Percentiles rank a stretch among this genome's conserved stretches.
Conservation (phyloP, 2,329 filamentous ascomycete genomes). For the Phaeosphaeriaceae sp. region DNA sequence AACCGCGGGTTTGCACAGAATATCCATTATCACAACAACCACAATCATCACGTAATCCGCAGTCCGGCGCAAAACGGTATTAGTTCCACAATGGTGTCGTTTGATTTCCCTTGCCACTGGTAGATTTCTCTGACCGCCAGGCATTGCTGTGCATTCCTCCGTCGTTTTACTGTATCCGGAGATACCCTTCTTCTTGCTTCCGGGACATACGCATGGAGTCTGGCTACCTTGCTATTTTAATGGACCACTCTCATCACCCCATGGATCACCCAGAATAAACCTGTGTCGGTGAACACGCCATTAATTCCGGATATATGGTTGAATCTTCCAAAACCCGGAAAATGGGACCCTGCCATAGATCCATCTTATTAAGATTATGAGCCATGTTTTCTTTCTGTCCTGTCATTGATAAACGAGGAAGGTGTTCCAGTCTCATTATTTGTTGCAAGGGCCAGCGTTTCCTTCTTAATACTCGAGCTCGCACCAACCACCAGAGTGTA, state of each 20-base stretch:
- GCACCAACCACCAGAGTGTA: constrained; percentile 5
- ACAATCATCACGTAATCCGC: constrained; percentile 31
- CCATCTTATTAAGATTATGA: constrained; percentile 15
- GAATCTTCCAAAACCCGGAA: constrained; percentile 23
- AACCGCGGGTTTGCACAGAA: constrained; percentile 30
- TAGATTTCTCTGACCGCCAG: constrained; percentile 35
- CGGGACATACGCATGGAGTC: constrained; percentile 42
- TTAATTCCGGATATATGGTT: constrained; percentile 36
- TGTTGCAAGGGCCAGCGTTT: constrained; percentile 22
- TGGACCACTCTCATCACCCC: constrained; percentile 30
- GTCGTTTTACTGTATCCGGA: constrained; percentile 40
- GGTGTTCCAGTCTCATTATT: constrained; percentile 18
- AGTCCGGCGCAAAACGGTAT: constrained; percentile 27
- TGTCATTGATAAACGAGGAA: constrained; percentile 15
- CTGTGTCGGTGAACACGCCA: constrained; percentile 19
- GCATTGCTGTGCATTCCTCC: constrained; percentile 36
- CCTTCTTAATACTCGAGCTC: constrained; percentile 1
- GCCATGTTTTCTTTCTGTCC: constrained; percentile 16
- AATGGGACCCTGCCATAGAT: constrained; percentile 20
- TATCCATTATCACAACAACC: constrained; percentile 41
- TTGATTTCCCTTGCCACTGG: constrained; percentile 18
- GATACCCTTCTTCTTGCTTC: constrained; percentile 44
- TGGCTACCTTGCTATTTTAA: constrained; percentile 34
- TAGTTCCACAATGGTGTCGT: constrained; percentile 6
- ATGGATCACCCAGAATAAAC: constrained; percentile 22